Percentiles rank a stretch among this genome's conserved stretches.
phyloP scores from a whole-genome alignment of 164 flowering plant species.

The Chloranthus sessilifolius region DNA sequence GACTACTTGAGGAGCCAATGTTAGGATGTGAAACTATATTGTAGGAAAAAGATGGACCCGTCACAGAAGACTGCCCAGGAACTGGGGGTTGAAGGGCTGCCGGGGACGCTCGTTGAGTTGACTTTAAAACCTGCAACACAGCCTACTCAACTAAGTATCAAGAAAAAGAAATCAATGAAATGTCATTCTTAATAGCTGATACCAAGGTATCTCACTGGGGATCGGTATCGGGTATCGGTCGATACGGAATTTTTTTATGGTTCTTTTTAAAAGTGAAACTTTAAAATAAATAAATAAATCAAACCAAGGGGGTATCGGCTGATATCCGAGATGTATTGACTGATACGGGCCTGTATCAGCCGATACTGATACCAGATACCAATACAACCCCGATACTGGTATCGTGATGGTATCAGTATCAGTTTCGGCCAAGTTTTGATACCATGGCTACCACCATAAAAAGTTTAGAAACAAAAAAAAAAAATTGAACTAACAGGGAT shows the following conservation, averaged over 20 bases:
- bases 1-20: constrained; percentile 18
- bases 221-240: neutral
- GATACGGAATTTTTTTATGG: neutral
- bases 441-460: no score
- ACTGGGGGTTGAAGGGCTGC: constrained; percentile 23
- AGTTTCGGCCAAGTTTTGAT: no score
- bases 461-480: neutral
- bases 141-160: neutral
- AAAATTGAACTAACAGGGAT: constrained; percentile 21
- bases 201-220: neutral
- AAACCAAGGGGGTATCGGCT: neutral
- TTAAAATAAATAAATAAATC: neutral
- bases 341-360: no score
- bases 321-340: no score
- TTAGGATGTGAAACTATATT: constrained; percentile 20
- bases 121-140: constrained; percentile 16
- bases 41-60: constrained; percentile 31
- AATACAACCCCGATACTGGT: no score
- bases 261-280: neutral
- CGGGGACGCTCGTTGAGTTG: constrained; percentile 14
- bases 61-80: constrained; percentile 20
- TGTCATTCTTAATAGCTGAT: neutral
- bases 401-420: no score
- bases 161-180: neutral
- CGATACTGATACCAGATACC: no score